Base-by-base conservation (phyloP, 2,329 filamentous ascomycete genomes). In the Alternaria arborescens region DNA sequence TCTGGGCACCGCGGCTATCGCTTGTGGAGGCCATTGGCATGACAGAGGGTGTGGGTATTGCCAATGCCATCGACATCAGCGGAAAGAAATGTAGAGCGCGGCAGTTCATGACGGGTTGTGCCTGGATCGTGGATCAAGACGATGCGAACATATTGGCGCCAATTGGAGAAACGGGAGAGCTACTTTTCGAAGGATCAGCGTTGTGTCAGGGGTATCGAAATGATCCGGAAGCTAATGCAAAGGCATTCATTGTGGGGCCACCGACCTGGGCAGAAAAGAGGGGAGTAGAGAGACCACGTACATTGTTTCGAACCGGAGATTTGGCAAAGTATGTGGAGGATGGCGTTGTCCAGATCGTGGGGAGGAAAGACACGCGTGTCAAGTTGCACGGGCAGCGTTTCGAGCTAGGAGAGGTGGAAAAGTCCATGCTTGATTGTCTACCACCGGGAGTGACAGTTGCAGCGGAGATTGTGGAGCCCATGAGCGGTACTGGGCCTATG, bases 11-110 rank as follows among this genome's bases (percentile, higher is more conserved):
- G 20, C 54, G 28, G 20, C 26, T 57, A 12, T 43, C 54, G 30
- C 47, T 57, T 40, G 20, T 57, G 18, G 54, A 57, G 18, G 54
- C 54, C 11, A 52, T 55, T n/a, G 52, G 52, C 5, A 55, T 55
- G 52, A 55, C 52, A 11, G 52, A 55, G 18, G 52, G 52, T n/a
- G 52, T 55, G 3, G 43, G 52, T 8, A 55, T 55, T 14, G 42
- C 43, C 4, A 55, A 55, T n/a, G 26, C 44, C n/a, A 30, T 55
- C n/a, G 52, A 55, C 11, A 28, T 44, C 2, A 48, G 52, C 6
- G 52, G 52, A 32, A 48, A 55, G 32, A 55, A 55, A 34, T 30
- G 32, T 18, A 30, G 43, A 20, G 52, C 52, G 32, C 22, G 43
- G 20, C 52, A 55, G 32, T 55, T 47, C 24, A 55, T 47, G 52